A percentile compares a stretch with the other conserved stretches of the same genome.
These are phyloP conservation scores for Aspergillus fijiensis DNA, from an alignment of 2,329 filamentous ascomycete genomes.

Conservation along the genomic window DNA sequence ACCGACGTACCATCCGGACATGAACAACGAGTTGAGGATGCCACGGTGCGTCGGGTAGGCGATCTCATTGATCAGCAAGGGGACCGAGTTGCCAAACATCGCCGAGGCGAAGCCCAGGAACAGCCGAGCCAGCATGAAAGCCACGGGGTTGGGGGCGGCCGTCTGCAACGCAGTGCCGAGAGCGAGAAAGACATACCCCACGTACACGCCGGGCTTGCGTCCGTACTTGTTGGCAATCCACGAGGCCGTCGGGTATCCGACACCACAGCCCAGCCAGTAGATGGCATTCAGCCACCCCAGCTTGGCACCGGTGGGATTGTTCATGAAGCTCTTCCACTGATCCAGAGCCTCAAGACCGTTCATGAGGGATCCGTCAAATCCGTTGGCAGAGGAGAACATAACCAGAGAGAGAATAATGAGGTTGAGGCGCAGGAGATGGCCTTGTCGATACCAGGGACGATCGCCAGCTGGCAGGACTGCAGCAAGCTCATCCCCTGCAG, in stretches of 20 bases:
- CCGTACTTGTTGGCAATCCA: conserved; percentile 38
- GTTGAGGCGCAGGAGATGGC: conserved; percentile 8
- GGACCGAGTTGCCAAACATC: conserved; percentile 33
- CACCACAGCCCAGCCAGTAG: conserved; percentile 29
- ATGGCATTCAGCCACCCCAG: conserved; percentile 35
- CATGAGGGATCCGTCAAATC: conserved; percentile 17
- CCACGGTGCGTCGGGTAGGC: conserved; percentile 44
- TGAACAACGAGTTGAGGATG: conserved; percentile 36
- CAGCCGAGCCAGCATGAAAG: conserved; percentile 39
- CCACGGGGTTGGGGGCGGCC: conserved; percentile 23
- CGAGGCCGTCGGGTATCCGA: conserved; percentile 30
- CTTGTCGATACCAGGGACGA: conserved; percentile 4
- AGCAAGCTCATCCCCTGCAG: background rate
- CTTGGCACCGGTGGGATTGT: conserved; percentile 27
- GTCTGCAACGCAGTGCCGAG: conserved; percentile 32
- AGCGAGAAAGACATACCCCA: conserved; percentile 35
- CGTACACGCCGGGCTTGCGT: conserved; percentile 32
- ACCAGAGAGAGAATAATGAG: conserved; percentile 10
- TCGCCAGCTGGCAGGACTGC: background rate
- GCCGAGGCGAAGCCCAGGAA: conserved; percentile 39
- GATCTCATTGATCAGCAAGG: conserved; percentile 47
- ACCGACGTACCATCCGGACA: conserved; percentile 37
- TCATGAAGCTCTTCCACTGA: conserved; percentile 34
- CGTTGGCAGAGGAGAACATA: conserved; percentile 14
- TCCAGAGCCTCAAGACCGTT: conserved; percentile 36